Evolutionary conservation across 2,329 filamentous ascomycete genomes (phyloP).

Genomic region (Trichophyton equinum): DNA sequence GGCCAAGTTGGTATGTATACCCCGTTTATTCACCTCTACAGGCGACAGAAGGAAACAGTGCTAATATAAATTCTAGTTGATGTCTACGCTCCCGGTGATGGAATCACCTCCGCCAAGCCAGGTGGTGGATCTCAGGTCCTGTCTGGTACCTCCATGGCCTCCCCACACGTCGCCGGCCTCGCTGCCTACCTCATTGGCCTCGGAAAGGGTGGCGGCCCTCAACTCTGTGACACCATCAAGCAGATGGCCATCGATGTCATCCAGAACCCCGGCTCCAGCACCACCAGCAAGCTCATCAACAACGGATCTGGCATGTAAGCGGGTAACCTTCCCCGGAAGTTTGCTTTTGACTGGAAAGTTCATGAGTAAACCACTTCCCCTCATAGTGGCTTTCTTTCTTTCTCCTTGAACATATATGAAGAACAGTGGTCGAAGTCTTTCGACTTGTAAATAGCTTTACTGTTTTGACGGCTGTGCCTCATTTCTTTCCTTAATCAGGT

Average conservation of each 20-base stretch:
- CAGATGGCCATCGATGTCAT: slow-evolving; percentile 33
- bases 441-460: not conserved
- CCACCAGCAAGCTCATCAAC: slow-evolving; percentile 20
- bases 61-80: slow-evolving; percentile 28
- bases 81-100: slow-evolving; percentile 45
- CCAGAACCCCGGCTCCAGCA: slow-evolving; percentile 14
- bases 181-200: slow-evolving; percentile 41
- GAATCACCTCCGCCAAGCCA: slow-evolving; percentile 40
- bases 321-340: not conserved
- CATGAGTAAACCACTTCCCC: not conserved
- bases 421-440: not conserved
- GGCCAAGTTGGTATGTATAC: slow-evolving; percentile 13
- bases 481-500: not conserved
- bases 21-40: not conserved
- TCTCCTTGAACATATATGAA: not conserved
- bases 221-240: slow-evolving; percentile 40
- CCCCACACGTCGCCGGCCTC: slow-evolving; percentile 40
- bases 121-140: slow-evolving; percentile 35
- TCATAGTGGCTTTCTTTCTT: not conserved
- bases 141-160: slow-evolving; percentile 28
- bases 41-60: not conserved
- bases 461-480: not conserved
- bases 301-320: slow-evolving; percentile 13
- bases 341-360: not conserved
- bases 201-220: slow-evolving; percentile 35